A percentile compares a stretch with the other conserved stretches of the same genome.
phyloP scores from a whole-genome alignment of 257 asterid genomes.

The Petunia axillaris region DNA sequence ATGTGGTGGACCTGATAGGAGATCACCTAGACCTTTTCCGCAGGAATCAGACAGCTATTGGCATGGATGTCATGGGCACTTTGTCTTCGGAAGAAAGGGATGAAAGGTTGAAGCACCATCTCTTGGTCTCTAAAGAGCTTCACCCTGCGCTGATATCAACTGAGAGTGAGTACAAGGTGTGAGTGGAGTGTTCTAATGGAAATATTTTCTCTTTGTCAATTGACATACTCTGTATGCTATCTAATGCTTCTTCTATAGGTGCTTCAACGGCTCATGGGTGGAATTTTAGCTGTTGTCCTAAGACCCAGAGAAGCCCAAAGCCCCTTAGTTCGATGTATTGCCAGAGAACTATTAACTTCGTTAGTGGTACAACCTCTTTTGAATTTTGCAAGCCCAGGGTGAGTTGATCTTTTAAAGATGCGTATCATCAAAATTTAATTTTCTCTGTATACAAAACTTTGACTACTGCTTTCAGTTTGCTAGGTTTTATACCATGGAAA shows the following conservation, averaged over 20 bases:
- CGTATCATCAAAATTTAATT: not conserved
- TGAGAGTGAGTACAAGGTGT: slow-evolving; percentile 99
- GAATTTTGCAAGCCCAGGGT: slow-evolving; percentile 93
- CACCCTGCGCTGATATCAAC: slow-evolving; percentile 98
- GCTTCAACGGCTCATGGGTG: slow-evolving; percentile 95
- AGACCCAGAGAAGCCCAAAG: slow-evolving; percentile 95
- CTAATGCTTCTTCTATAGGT: slow-evolving; percentile 56
- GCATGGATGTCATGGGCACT: slow-evolving; percentile 93
- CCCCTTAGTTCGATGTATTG: slow-evolving; percentile 90
- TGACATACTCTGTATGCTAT: slow-evolving; percentile 30
- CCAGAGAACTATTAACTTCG: slow-evolving; percentile 91
- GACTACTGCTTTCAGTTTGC: not conserved
- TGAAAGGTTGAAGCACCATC: slow-evolving; percentile 92
- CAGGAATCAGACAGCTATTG: slow-evolving; percentile 85
- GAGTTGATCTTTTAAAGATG: slow-evolving; percentile 46
- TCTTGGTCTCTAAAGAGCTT: slow-evolving; percentile 81
- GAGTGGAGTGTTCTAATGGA: slow-evolving; percentile 61
- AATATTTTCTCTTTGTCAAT: slow-evolving; percentile 30
- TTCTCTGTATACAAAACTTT: not conserved
- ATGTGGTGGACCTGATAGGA: slow-evolving; percentile 80
- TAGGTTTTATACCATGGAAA: slow-evolving; percentile 15
- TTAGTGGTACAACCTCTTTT: slow-evolving; percentile 91
- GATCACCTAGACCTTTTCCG: slow-evolving; percentile 92
- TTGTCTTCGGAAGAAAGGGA: slow-evolving; percentile 98
- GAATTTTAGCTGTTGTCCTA: slow-evolving; percentile 83